A percentile compares a stretch with the other conserved stretches of the same genome.
Evolutionary conservation across 352 stramenopile species (phyloP).

Genomic region (Phytopythium ostracodes): DNA sequence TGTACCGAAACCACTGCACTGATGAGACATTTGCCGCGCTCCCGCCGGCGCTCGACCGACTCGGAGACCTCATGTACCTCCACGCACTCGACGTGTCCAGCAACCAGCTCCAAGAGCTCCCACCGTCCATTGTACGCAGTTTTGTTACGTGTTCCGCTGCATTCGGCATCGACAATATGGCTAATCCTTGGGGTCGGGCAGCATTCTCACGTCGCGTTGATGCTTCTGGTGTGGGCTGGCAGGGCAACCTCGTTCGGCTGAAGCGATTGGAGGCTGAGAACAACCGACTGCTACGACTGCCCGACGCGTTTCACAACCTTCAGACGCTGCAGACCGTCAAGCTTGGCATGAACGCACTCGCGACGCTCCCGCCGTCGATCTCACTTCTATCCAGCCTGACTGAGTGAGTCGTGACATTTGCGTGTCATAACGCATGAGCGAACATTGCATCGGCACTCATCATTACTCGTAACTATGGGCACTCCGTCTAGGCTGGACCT

Average conservation of each 20-base stretch:
- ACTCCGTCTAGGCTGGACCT: constrained; percentile 45
- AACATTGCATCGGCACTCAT: not conserved
- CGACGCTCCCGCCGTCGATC: constrained; percentile 47
- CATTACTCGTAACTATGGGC: too few relatives aligned
- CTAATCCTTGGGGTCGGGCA: not conserved
- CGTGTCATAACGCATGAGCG: not conserved
- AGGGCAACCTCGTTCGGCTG: constrained; percentile 54
- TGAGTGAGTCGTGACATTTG: constrained; percentile 27
- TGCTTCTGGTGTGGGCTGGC: not conserved
- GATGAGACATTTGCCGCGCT: constrained; percentile 25
- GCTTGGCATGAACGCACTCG: constrained; percentile 57
- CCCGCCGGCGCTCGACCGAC: constrained; percentile 47
- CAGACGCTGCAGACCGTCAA: constrained; percentile 37
- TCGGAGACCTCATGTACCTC: constrained; percentile 40
- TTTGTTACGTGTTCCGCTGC: too few relatives aligned
- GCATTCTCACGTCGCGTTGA: not conserved
- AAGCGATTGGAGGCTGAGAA: constrained; percentile 64
- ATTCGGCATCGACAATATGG: too few relatives aligned
- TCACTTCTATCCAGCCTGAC: constrained; percentile 41
- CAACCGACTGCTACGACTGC: constrained; percentile 58
- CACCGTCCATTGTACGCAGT: constrained; percentile 56
- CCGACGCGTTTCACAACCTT: constrained; percentile 49
- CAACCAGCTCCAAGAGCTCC: constrained; percentile 62
- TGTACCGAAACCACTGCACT: constrained; percentile 49
- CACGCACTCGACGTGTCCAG: constrained; percentile 40